A percentile compares a stretch with the other conserved stretches of the same genome.
Conservation (phyloP, 2,329 filamentous ascomycete genomes). For the Plenodomus tracheiphilus region DNA sequence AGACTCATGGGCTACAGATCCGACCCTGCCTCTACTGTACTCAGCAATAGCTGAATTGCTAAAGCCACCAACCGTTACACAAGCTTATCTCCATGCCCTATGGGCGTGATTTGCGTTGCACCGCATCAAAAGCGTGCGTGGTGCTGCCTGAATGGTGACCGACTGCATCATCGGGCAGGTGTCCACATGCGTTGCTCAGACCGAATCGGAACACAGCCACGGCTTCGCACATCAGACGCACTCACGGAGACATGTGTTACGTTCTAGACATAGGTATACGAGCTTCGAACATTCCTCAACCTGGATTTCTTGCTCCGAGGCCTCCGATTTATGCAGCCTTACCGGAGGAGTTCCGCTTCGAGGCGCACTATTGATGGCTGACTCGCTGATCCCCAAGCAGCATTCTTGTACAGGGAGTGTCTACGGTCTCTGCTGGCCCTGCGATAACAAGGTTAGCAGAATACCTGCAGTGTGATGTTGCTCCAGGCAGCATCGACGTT, state of each 20-base stretch:
- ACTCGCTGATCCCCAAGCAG: neutral
- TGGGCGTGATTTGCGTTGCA: neutral
- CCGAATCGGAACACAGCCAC: neutral
- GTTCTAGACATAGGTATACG: neutral
- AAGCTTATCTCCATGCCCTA: neutral
- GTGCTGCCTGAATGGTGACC: neutral
- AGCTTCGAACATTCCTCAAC: neutral
- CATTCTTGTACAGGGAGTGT: neutral
- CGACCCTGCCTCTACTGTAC: neutral
- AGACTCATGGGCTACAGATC: neutral
- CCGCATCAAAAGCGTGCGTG: neutral
- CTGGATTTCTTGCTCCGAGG: neutral
- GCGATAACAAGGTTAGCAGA: neutral
- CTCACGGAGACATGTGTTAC: neutral
- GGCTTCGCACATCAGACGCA: neutral
- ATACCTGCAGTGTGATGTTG: neutral
- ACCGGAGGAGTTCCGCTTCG: neutral
- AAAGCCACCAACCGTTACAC: neutral
- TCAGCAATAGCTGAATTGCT: neutral
- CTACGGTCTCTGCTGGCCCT: neutral
- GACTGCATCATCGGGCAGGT: neutral
- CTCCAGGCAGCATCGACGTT: neutral
- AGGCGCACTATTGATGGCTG: neutral
- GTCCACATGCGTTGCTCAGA: neutral
- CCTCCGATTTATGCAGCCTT: neutral